Base-by-base conservation (phyloP, 2,329 filamentous ascomycete species). In the Chaetomiaceae sp. region DNA sequence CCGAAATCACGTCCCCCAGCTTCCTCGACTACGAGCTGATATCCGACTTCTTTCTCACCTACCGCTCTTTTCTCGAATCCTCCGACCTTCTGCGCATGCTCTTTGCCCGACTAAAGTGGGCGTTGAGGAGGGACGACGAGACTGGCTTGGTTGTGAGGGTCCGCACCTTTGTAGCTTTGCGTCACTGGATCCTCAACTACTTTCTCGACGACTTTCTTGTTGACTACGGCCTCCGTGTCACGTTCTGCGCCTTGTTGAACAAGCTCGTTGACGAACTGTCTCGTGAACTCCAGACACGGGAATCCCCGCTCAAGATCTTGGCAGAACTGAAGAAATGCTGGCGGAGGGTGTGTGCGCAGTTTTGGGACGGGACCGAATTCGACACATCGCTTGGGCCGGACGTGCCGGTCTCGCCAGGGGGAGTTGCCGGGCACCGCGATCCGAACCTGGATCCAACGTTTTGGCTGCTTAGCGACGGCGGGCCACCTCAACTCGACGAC, bases 151-250 rank as follows among this genome's bases (percentile, higher is more conserved):
- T 98, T 42, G 93, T 96, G n/a, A 81, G 91, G 40, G 94, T 98
- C 14, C 81, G 93, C 34, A 94, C 90, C 0, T 98, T 97, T 68
- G 93, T 96, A 20, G 93, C 93, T 7, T 75, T 97, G 36, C 82
- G 93, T 47, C 93, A 98, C 65, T 98, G 93, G 93, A 90, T 97
- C 47, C 69, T 98, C 52, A 98, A 98, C 64, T 98, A 98, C 65
- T 98, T 97, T 56, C 76, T 87, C 45, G 93, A 98, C 61, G 93
- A 98, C 62, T 98, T 95, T 62, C 79, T 94, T 33, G 67, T 84
- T 19, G 81, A 90, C 61, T 83, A 84, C 60, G 71, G 78, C 36
- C 72, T 97, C 26, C 83, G 91, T 8, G 71, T 78, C 5, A 78
- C 79, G 14, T 96, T 96, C 61, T 96, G 91, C 66, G 73, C 81